A percentile compares a stretch with the other conserved stretches of the same genome.
Evolutionary conservation across 1,284 basidiomycete species (phyloP).

Genomic region (Ganoderma meredithae): DNA sequence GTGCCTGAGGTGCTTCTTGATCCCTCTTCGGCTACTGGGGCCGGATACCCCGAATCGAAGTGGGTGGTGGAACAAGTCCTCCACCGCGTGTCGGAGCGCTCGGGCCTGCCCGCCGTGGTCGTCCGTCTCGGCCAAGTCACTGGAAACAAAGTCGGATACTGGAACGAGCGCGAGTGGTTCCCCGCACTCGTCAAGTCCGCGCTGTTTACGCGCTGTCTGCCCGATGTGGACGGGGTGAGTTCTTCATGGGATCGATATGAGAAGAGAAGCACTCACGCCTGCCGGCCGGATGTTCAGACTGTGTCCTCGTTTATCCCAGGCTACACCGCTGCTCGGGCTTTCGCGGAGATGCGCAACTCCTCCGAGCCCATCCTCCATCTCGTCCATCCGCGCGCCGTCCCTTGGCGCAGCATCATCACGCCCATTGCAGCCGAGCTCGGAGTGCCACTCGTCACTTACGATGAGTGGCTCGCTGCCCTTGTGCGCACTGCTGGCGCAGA

Average conservation of each 20-base stretch:
- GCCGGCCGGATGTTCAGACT: slow-evolving; percentile 6
- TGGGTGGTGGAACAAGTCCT: slow-evolving; percentile 47
- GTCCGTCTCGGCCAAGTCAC: slow-evolving; percentile 53
- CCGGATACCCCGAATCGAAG: slow-evolving; percentile 50
- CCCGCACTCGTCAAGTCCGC: slow-evolving; percentile 36
- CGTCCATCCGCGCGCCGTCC: slow-evolving; percentile 26
- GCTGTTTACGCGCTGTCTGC: slow-evolving; percentile 10
- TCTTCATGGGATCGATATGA: neutral
- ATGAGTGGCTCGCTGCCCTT: slow-evolving; percentile 21
- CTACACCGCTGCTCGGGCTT: slow-evolving; percentile 30
- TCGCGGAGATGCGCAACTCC: slow-evolving; percentile 34
- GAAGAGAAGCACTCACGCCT: neutral
- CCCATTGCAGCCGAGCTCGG: slow-evolving; percentile 21
- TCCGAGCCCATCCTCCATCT: slow-evolving; percentile 24
- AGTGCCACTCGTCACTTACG: slow-evolving; percentile 27
- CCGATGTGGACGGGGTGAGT: slow-evolving; percentile 18
- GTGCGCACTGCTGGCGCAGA: neutral
- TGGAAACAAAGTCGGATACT: slow-evolving; percentile 47
- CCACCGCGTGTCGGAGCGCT: slow-evolving; percentile 32
- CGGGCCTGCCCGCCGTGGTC: slow-evolving; percentile 38
- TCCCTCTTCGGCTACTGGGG: slow-evolving; percentile 39
- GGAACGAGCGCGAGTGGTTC: slow-evolving; percentile 54
- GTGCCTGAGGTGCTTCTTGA: slow-evolving; percentile 25
- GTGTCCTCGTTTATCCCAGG: slow-evolving; percentile 35
- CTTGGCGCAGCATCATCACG: slow-evolving; percentile 22